Percentiles rank a stretch among this genome's conserved stretches.
These are phyloP conservation scores for Cyberlindnera euphorbiiphila DNA, from an alignment of 805 yeast species.

Conservation along the genomic window DNA sequence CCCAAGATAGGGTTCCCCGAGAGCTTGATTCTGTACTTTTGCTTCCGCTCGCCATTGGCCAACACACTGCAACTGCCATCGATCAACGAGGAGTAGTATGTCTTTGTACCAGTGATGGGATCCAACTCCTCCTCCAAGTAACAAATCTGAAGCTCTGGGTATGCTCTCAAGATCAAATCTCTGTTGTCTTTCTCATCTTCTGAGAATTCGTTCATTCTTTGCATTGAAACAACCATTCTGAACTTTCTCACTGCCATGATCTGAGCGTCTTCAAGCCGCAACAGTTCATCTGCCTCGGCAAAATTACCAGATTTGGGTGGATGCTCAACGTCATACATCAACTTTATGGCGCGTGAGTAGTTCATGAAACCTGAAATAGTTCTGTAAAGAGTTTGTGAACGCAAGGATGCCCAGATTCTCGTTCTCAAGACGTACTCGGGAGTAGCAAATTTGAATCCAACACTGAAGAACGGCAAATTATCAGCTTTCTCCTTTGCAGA, in stretches of 20 bases:
- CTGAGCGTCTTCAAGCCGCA: conserved; percentile 42
- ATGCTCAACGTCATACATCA: conserved; percentile 58
- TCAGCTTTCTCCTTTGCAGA: conserved; percentile 30
- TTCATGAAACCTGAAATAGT: conserved; percentile 75
- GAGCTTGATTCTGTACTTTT: conserved; percentile 58
- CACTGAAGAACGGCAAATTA: conserved; percentile 57
- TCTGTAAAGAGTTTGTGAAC: conserved; percentile 71
- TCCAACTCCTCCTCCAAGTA: conserved; percentile 51
- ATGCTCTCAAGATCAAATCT: conserved; percentile 57
- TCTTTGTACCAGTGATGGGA: conserved; percentile 33
- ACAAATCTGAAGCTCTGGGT: conserved; percentile 64
- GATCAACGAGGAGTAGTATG: conserved; percentile 60
- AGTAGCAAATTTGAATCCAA: conserved; percentile 60
- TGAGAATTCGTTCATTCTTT: conserved; percentile 49
- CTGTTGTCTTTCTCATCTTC: conserved; percentile 56
- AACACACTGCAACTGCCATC: conserved; percentile 66
- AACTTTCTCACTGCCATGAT: conserved; percentile 60
- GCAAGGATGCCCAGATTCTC: conserved; percentile 70
- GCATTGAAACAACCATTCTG: conserved; percentile 64
- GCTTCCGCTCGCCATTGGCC: conserved; percentile 54
- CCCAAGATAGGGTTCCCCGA: conserved; percentile 83
- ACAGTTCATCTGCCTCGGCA: conserved; percentile 30
- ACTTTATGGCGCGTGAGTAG: conserved; percentile 61
- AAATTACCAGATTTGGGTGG: conserved; percentile 26
- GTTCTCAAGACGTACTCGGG: conserved; percentile 61